Evolutionary conservation across 2,329 filamentous ascomycete species (phyloP).

Genomic region (Colletotrichum tofieldiae): DNA sequence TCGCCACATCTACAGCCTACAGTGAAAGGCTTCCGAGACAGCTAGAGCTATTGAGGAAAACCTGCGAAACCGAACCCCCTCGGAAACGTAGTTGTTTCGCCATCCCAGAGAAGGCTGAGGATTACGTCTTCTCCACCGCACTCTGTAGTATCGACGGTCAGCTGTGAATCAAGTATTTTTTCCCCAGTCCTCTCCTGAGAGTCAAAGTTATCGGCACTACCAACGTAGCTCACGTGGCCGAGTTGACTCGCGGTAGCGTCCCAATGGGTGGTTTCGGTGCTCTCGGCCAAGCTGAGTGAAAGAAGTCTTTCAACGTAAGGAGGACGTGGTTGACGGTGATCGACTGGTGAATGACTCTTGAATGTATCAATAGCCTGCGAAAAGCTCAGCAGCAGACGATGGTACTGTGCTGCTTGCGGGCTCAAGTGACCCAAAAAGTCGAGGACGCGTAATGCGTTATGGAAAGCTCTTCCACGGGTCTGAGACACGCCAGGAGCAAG

Average conservation of each 20-base stretch:
- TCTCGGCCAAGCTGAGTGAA: not conserved
- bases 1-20: not conserved
- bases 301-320: conserved; percentile 22
- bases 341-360: not conserved
- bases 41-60: too few species aligned
- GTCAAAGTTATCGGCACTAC: too few species aligned
- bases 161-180: not conserved
- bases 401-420: conserved; percentile 17
- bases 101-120: conserved; percentile 22
- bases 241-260: not conserved
- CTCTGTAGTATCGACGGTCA: not conserved
- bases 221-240: too few species aligned
- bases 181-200: not conserved
- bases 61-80: not conserved
- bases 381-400: conserved; percentile 15
- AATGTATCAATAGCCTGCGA: conserved; percentile 15
- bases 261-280: not conserved
- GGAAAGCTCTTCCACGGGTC: conserved; percentile 8
- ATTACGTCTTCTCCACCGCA: conserved; percentile 20
- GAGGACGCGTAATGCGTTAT: not conserved
- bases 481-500: not conserved
- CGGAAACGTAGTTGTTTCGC: not conserved
- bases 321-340: not conserved
- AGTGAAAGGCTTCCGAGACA: not conserved
- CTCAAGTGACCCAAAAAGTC: conserved; percentile 2